These are phyloP conservation scores for Candida frijolesensis DNA, from an alignment of 1,139 yeast species.

Conservation along the genomic window DNA sequence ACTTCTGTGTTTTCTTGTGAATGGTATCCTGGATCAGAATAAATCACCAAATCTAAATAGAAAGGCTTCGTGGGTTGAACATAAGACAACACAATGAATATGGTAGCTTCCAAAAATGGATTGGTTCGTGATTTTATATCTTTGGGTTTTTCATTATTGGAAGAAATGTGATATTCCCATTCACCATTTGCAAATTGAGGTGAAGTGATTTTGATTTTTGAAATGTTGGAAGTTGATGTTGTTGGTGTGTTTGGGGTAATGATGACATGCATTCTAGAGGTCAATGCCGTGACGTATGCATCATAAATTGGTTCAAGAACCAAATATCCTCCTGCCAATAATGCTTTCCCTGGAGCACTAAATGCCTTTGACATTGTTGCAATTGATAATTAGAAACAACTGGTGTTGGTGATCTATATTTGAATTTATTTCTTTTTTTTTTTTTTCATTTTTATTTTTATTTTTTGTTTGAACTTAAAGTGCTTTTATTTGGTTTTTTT, in stretches of 20 bases:
- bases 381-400: neutral
- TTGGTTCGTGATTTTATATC: slow-evolving; percentile 39
- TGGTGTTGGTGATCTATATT: too few species aligned
- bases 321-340: slow-evolving; percentile 91
- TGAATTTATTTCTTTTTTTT: too few species aligned
- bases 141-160: slow-evolving; percentile 11
- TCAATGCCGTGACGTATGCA: slow-evolving; percentile 84
- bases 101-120: slow-evolving; percentile 75
- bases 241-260: slow-evolving; percentile 25
- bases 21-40: slow-evolving; percentile 89
- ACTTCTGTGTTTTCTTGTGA: slow-evolving; percentile 57
- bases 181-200: slow-evolving; percentile 77
- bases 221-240: slow-evolving; percentile 15
- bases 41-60: slow-evolving; percentile 58
- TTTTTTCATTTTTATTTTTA: too few species aligned
- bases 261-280: slow-evolving; percentile 87
- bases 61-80: slow-evolving; percentile 31
- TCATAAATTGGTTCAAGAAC: slow-evolving; percentile 77
- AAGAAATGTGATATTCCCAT: slow-evolving; percentile 58
- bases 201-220: slow-evolving; percentile 54
- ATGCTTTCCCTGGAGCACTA: slow-evolving; percentile 95
- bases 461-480: too few species aligned
- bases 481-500: too few species aligned
- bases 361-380: slow-evolving; percentile 36
- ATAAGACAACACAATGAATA: slow-evolving; percentile 59